These are phyloP conservation scores for Ocimum tenuiflorum DNA, from an alignment of 257 asterid genomes.

Conservation along the genomic window DNA sequence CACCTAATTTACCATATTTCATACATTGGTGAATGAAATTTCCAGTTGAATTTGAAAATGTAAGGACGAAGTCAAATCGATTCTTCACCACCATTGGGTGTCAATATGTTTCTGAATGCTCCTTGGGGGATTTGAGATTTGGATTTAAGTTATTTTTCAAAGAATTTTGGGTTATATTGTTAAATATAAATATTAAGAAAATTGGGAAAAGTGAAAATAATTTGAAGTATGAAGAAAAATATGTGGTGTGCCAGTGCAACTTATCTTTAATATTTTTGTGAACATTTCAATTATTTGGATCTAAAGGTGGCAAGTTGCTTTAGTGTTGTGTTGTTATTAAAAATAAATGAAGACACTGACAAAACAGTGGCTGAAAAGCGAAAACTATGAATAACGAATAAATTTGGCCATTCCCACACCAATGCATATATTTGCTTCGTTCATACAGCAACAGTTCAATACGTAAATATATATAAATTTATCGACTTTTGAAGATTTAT, in stretches of 20 bases:
- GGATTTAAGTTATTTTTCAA: not conserved
- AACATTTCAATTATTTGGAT: not conserved
- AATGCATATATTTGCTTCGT: not conserved
- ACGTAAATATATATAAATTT: not conserved
- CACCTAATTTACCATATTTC: too few relatives aligned
- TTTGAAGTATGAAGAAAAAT: not conserved
- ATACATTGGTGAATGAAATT: too few relatives aligned
- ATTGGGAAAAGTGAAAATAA: not conserved
- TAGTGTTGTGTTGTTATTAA: not conserved
- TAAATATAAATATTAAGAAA: not conserved
- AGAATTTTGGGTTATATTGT: not conserved
- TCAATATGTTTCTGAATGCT: too few relatives aligned
- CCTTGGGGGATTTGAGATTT: not conserved
- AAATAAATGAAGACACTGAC: constrained; percentile 2
- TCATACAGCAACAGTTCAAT: not conserved
- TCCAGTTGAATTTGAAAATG: too few relatives aligned
- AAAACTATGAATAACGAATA: constrained; percentile 11
- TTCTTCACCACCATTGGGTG: too few relatives aligned
- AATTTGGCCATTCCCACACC: constrained; percentile 5
- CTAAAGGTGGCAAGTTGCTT: constrained; percentile 3
- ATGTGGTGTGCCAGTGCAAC: not conserved
- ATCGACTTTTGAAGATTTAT: not conserved
- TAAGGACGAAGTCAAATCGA: too few relatives aligned
- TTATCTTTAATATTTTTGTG: not conserved
- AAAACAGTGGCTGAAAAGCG: not conserved